Evolutionary conservation across 2,329 filamentous ascomycete species (phyloP), one percentile per base, ranked within the genome.

Genomic region (Polychaeton citri): DNA sequence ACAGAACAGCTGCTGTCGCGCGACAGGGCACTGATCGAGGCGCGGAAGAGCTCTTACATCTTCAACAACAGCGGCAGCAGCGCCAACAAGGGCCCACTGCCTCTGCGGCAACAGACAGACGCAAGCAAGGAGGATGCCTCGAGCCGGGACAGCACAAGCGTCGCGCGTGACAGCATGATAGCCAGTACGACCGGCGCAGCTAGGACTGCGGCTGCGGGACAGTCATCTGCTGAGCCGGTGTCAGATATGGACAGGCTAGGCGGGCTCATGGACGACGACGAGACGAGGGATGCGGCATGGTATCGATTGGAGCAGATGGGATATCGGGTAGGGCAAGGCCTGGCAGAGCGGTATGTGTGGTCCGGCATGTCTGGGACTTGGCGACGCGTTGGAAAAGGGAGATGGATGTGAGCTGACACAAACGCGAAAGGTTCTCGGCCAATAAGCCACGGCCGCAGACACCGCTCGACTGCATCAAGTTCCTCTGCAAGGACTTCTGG

Each of bases 401-500:
- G 7, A n/a, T n/a, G n/a, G n/a, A n/a, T n/a, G n/a, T n/a, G n/a
- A n/a, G n/a, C n/a, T n/a, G 12, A 19, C 34, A 21, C 4, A 37
- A 12, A 10, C n/a, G 5, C 16, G 13, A 33, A 48, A 86, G 82
- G 36, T 87, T 90, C 65, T 85, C 81, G 7, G 71, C 74, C 53
- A 82, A 92, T 57, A 72, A 85, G 35, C 85, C 88, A 28, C 81
- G 86, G 33, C 92, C 95, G 55, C 83, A 80, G 42, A 86, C 94
- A 50, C 87, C 87, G 3, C 74, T 98, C 30, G 90, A 96, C 55
- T 81, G 87, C 34, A 98, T 98, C 58, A 98, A 98, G 59, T 96
- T 98, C 54, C 69, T 98, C 34, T 98, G 90, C 73, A 98, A 98
- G 66, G 90, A 98, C 59, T 70, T 98, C 31, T 98, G 90, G 90